These are phyloP conservation scores for Entomortierella lignicola DNA, from an alignment of 192 early-diverging fungal species.

Conservation along the genomic window DNA sequence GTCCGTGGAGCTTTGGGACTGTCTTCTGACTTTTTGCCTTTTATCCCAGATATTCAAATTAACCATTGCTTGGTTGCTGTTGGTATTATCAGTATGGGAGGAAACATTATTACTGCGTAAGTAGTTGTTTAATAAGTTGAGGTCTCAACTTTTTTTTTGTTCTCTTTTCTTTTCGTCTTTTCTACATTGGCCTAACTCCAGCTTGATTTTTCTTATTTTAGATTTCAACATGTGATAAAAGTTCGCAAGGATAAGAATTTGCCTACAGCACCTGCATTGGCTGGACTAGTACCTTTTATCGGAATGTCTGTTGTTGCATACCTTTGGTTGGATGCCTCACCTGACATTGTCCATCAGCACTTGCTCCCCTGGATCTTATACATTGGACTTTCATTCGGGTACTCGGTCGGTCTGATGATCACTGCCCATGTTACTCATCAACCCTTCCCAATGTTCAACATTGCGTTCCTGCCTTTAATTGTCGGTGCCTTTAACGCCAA, in stretches of 20 bases:
- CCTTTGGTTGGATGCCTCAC: constrained; percentile 77
- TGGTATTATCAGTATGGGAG: constrained; percentile 57
- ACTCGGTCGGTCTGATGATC: constrained; percentile 87
- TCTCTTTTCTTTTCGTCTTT: background rate
- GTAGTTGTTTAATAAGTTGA: background rate
- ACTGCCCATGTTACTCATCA: constrained; percentile 87
- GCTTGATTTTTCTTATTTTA: constrained; percentile 13
- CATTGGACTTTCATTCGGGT: constrained; percentile 81
- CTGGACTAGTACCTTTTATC: constrained; percentile 76
- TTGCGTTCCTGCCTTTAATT: constrained; percentile 70
- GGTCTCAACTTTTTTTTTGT: background rate
- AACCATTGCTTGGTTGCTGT: constrained; percentile 66
- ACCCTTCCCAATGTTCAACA: constrained; percentile 81
- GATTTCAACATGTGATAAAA: constrained; percentile 69
- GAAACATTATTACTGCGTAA: constrained; percentile 72
- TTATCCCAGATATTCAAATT: constrained; percentile 59
- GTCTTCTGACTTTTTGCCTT: constrained; percentile 41
- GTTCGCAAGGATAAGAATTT: constrained; percentile 68
- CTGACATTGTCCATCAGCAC: constrained; percentile 72
- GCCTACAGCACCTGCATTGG: constrained; percentile 63
- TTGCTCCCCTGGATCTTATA: constrained; percentile 75
- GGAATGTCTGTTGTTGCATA: constrained; percentile 61
- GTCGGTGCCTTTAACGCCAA: constrained; percentile 71
- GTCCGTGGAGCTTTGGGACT: constrained; percentile 35
- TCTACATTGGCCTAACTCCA: background rate